Evolutionary conservation across 2,329 filamentous ascomycete genomes (phyloP).

Genomic region (Fusarium chaquense): DNA sequence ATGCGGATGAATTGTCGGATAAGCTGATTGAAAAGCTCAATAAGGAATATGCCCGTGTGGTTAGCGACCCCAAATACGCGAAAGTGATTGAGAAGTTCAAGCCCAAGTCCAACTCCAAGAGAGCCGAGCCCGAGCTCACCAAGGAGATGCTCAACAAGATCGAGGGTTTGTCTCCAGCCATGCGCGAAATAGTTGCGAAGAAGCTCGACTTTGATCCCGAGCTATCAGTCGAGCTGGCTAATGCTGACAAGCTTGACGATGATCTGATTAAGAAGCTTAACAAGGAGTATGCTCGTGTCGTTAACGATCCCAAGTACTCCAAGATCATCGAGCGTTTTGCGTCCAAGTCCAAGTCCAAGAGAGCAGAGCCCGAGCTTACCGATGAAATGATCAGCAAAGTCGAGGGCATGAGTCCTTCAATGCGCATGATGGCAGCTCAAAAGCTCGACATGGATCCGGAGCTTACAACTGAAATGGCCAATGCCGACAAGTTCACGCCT

Average conservation of each 20-base stretch:
- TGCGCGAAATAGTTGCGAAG: neutral
- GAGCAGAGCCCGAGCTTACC: neutral
- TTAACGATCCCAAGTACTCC: neutral
- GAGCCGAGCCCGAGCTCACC: neutral
- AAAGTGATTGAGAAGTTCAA: neutral
- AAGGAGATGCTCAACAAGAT: neutral
- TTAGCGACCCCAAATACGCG: neutral
- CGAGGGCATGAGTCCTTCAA: neutral
- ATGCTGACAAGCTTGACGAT: neutral
- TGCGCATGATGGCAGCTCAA: neutral
- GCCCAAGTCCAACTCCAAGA: neutral
- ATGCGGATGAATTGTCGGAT: neutral
- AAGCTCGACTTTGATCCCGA: neutral
- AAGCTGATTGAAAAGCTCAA: neutral
- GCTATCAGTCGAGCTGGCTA: neutral
- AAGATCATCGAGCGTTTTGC: neutral
- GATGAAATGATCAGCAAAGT: neutral
- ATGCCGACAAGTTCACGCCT: neutral
- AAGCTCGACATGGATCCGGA: neutral
- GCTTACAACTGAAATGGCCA: neutral
- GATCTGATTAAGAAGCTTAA: neutral
- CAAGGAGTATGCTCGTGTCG: neutral
- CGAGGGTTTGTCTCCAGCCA: neutral
- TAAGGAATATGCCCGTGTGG: neutral
- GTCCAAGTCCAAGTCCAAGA: neutral